phyloP scores from a whole-genome alignment of 2,329 filamentous ascomycete genomes.

The Fusarium dimerum region DNA sequence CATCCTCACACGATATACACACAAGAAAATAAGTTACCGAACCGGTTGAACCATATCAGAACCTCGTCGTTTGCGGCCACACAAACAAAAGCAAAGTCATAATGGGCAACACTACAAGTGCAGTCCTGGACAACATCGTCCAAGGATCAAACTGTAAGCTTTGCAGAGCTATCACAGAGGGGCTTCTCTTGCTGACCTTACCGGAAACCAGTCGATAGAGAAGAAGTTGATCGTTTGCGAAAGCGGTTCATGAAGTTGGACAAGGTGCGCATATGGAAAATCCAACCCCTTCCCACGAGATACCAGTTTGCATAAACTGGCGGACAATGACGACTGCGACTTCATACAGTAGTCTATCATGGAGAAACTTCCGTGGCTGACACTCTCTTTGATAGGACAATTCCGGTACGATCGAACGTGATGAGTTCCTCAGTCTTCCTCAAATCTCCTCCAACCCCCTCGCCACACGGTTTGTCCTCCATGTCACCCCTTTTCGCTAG shows the following conservation, averaged over 20 bases:
- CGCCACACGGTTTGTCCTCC: slow-evolving; percentile 72
- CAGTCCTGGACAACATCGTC: slow-evolving; percentile 92
- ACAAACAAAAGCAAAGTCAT: slow-evolving; percentile 11
- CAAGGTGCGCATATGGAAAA: slow-evolving; percentile 63
- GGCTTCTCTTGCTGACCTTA: slow-evolving; percentile 14
- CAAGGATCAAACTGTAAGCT: slow-evolving; percentile 88
- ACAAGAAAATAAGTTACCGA: background rate
- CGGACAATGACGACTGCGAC: background rate
- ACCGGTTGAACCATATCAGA: background rate
- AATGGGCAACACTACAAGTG: slow-evolving; percentile 71
- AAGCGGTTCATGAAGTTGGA: slow-evolving; percentile 99
- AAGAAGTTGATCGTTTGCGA: slow-evolving; percentile 91
- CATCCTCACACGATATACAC: background rate
- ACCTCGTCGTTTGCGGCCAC: background rate
- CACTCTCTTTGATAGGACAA: slow-evolving; percentile 67
- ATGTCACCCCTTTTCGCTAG: background rate
- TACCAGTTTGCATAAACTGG: background rate
- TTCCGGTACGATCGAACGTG: slow-evolving; percentile 96
- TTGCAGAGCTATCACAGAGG: slow-evolving; percentile 8
- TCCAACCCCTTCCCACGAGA: slow-evolving; percentile 4
- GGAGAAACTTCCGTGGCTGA: slow-evolving; percentile 5
- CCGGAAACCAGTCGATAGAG: slow-evolving; percentile 74
- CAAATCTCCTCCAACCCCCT: slow-evolving; percentile 98
- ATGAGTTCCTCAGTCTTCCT: slow-evolving; percentile 94
- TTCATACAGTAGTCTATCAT: background rate